Percentiles rank a stretch among this genome's conserved stretches.
phyloP scores from a whole-genome alignment of 169 alveolate species.

The Toxoplasma gondii region DNA sequence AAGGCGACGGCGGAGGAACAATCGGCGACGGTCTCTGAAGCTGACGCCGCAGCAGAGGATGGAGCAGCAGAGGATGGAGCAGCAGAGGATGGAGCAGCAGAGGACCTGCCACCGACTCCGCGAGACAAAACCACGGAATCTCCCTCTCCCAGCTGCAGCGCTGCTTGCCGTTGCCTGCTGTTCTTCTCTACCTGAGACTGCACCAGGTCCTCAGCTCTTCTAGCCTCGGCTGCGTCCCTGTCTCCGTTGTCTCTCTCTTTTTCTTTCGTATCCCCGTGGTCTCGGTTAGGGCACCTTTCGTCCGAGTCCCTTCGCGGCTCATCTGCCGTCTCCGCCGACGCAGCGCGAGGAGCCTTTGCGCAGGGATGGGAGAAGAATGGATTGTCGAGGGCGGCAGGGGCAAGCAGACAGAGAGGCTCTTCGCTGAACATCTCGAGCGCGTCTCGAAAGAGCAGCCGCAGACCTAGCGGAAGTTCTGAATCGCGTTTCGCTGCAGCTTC shows the following conservation, averaged over 20 bases:
- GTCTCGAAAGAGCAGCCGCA: neutral
- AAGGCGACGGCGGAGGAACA: no score
- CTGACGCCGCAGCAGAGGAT: no score
- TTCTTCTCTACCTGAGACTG: no score
- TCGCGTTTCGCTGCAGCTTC: neutral
- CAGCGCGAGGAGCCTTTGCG: neutral
- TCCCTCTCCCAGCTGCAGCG: no score
- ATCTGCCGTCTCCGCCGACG: neutral
- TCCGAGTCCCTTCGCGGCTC: neutral
- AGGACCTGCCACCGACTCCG: no score
- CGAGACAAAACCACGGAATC: no score
- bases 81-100: no score
- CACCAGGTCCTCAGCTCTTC: neutral
- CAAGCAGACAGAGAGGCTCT: neutral
- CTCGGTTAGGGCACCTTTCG: neutral
- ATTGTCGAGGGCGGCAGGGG: neutral
- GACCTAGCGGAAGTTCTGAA: neutral
- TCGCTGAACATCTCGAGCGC: neutral
- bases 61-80: no score
- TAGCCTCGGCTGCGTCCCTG: neutral
- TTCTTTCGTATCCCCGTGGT: neutral
- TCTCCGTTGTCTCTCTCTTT: neutral
- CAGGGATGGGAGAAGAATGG: neutral
- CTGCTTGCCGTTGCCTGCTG: no score
- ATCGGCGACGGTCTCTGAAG: no score